Base-by-base conservation (phyloP, 2,329 filamentous ascomycete genomes). In the Epichloe brachyelytri region DNA sequence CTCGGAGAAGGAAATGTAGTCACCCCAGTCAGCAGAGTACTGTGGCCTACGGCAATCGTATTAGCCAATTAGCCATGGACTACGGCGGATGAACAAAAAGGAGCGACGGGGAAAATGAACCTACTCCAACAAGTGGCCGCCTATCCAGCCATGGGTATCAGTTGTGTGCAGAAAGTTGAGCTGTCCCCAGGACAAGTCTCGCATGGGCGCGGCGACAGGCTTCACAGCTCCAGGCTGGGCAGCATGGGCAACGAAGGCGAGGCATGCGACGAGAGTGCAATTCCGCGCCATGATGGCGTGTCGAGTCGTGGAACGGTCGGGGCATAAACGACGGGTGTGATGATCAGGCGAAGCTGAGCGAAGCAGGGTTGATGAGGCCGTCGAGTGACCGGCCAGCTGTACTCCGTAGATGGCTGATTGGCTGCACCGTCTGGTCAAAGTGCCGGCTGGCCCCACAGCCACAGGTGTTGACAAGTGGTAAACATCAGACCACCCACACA, bases 111-210 rank as follows among this genome's bases (percentile, higher is more conserved):
- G 36, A n/a, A 33, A 14, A 41, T 12, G 2, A 2, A 62, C 77
- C 62, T 72, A 88, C 83, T 98, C 93, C 71, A 90, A 84, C 5
- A 97, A 71, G 73, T 98, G 93, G 1, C 93, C 93, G 10, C 82
- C 88, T 63, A 94, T 83, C 93, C 93, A 98, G 60, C 93, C 91
- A 69, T 97, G 93, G 4, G 87, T 93, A 65, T 97, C 86, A 40
- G 93, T 97, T 0, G 93, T 97, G 63, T 95, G 90, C n/a, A 98
- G 70, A 66, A 95, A 94, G 74, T 97, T 97, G 62, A 97, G 77
- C 65, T 95, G 85, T n/a, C 86, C 90, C 88, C 90, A 96, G 60
- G 82, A 78, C 50, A 98, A 75, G 58, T 88, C 78, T 61, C 91
- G 83, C 68, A 97, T 79, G 44, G 89, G 90, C 51, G 85, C 88